Conservation (phyloP, 176 grass and related monocot genomes). For the Leersia perrieri region DNA sequence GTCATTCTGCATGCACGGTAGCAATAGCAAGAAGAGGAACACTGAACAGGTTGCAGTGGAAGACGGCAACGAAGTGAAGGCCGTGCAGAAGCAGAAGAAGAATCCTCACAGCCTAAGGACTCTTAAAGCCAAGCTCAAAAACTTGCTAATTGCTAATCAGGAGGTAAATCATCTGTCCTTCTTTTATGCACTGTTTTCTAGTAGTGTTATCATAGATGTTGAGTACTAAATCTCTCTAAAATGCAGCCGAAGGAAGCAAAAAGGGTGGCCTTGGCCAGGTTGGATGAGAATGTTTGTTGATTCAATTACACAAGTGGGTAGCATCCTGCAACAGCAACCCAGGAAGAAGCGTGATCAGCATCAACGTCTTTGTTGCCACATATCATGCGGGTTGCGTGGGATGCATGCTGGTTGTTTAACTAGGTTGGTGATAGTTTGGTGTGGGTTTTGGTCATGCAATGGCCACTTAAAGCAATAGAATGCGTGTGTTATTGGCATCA, state of each 20-base stretch:
- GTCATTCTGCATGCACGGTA: background rate
- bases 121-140: slow-evolving; percentile 42
- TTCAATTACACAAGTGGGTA: background rate
- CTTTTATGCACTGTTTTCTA: background rate
- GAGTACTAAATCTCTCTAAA: background rate
- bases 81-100: background rate
- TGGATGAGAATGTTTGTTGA: slow-evolving; percentile 45
- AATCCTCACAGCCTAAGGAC: background rate
- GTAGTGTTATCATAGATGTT: background rate
- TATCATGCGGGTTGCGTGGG: background rate
- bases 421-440: background rate
- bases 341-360: background rate
- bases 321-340: background rate
- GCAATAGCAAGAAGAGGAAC: background rate
- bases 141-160: slow-evolving; percentile 6
- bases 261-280: slow-evolving; percentile 43
- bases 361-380: background rate
- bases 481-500: background rate
- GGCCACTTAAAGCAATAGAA: background rate
- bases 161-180: slow-evolving; percentile 36
- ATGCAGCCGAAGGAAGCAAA: slow-evolving; percentile 38
- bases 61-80: background rate
- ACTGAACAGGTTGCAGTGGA: background rate
- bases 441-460: background rate
- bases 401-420: background rate